phyloP scores from a whole-genome alignment of 1,284 basidiomycete genomes.

The Trametes versicolor region DNA sequence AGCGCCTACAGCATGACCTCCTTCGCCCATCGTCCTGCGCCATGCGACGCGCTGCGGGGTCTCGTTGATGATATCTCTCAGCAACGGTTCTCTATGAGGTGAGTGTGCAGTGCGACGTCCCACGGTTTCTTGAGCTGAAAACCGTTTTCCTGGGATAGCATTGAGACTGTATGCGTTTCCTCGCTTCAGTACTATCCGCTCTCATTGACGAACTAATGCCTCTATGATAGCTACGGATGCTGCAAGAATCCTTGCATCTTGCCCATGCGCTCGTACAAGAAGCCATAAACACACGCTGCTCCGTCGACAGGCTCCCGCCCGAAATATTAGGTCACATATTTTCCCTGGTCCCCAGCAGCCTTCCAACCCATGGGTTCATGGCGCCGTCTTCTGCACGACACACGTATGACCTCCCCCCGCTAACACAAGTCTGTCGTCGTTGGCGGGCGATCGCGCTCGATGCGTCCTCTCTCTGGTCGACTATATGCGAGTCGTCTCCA shows the following conservation, averaged over 20 bases:
- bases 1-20: background rate
- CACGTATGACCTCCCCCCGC: conserved; percentile 28
- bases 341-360: conserved; percentile 13
- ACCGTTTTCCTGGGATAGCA: background rate
- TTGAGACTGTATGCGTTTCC: background rate
- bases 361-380: conserved; percentile 8
- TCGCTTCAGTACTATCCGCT: background rate
- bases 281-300: conserved; percentile 20
- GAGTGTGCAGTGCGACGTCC: background rate
- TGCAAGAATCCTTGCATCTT: conserved; percentile 12
- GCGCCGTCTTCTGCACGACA: conserved; percentile 3
- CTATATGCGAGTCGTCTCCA: conserved; percentile 20
- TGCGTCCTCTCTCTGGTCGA: conserved; percentile 32
- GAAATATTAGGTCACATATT: conserved; percentile 30
- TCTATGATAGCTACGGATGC: conserved; percentile 12
- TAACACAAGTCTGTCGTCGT: conserved; percentile 32
- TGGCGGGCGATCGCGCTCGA: conserved; percentile 31
- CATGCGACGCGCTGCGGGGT: background rate
- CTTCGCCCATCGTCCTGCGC: background rate
- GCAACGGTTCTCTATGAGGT: conserved; percentile 8
- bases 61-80: background rate
- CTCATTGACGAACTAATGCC: background rate
- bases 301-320: conserved; percentile 24
- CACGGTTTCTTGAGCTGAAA: background rate
- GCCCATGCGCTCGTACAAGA: conserved; percentile 24